Evolutionary conservation across 768 basidiomycete genomes (phyloP).

Genomic region (Lentinula guzmanii): DNA sequence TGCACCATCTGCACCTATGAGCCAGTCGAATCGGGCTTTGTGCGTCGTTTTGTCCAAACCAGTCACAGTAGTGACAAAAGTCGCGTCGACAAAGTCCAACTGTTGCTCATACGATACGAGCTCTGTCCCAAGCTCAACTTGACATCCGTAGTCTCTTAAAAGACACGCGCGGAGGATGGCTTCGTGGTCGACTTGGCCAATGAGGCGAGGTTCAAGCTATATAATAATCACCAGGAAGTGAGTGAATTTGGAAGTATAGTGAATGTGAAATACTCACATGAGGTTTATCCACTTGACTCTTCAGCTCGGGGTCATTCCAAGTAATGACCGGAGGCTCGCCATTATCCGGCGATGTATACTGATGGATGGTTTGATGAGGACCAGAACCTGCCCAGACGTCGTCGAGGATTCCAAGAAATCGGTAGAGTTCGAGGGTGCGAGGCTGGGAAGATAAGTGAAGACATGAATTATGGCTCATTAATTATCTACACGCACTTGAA

Average conservation of each 20-base stretch:
- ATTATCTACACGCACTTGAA: constrained; percentile 10
- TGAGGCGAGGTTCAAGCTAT: constrained; percentile 10
- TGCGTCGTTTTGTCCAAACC: not conserved
- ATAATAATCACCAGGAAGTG: not conserved
- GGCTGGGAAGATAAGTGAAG: constrained; percentile 20
- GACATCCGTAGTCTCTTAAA: constrained; percentile 20
- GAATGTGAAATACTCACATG: constrained; percentile 2
- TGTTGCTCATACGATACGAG: constrained; percentile 36
- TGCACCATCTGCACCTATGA: constrained; percentile 13
- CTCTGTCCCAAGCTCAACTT: constrained; percentile 39
- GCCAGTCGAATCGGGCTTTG: not conserved
- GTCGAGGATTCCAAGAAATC: constrained; percentile 29
- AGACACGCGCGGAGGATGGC: constrained; percentile 29
- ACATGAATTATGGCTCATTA: not conserved
- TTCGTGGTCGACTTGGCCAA: constrained; percentile 24
- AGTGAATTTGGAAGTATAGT: not conserved
- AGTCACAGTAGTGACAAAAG: constrained; percentile 14
- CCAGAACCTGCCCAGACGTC: constrained; percentile 28
- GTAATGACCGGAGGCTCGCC: constrained; percentile 3
- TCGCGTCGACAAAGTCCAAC: constrained; percentile 27
- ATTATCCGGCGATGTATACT: constrained; percentile 31
- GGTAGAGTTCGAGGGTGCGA: constrained; percentile 38
- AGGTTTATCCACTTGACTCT: constrained; percentile 2
- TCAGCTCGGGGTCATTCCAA: constrained; percentile 1
- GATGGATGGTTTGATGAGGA: constrained; percentile 19